Base-by-base conservation (phyloP, 2,329 filamentous ascomycete genomes). In the Oidium heveae region DNA sequence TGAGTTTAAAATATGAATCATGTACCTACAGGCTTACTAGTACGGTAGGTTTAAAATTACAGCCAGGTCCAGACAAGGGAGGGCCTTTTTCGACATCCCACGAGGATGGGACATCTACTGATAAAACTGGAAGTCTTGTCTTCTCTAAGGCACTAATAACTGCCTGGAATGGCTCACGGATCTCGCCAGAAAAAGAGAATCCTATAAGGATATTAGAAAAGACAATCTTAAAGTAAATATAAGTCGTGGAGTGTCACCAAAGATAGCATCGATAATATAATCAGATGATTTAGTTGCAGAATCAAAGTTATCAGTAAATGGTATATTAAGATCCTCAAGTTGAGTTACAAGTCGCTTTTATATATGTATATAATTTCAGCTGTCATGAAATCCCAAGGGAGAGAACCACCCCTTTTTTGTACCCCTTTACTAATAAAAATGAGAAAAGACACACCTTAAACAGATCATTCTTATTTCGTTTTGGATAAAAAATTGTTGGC, bases 71-170 rank as follows among this genome's bases (percentile, higher is more conserved):
- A 1, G 79, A 76, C 54, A 72, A 69, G 12, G 88, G 87, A 9
- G 89, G 89, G 0, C 91, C 91, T 12, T 73, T 71, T 63, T 94
- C 85, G 55, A 98, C 93, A 66, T 91, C 80, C 91, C 91, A 98
- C 1, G 85, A 91, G 34, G 86, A 94, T 0, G 91, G 91, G 7
- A 86, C 87, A 68, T 98, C 91, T 22, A 98, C 85, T 2, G 86
- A 84, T 2, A 91, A 81, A 0, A 96, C 83, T 0, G 87, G 84
- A 8, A 91, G 63, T 28, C 74, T 74, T 5, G 84, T 82, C 44
- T 80, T 73, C 60, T 86, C 77, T 39, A 98, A 72, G 8, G 83
- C 79, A 57, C 75, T 71, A 61, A 98, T 93, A 15, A 95, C 83
- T 0, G 74, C 73, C 0, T 82, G 80, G 64, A 96, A 98, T 0